A percentile compares a stretch with the other conserved stretches of the same genome.
phyloP scores from a whole-genome alignment of 805 yeast genomes.

The Starmerella lactis-condensi region DNA sequence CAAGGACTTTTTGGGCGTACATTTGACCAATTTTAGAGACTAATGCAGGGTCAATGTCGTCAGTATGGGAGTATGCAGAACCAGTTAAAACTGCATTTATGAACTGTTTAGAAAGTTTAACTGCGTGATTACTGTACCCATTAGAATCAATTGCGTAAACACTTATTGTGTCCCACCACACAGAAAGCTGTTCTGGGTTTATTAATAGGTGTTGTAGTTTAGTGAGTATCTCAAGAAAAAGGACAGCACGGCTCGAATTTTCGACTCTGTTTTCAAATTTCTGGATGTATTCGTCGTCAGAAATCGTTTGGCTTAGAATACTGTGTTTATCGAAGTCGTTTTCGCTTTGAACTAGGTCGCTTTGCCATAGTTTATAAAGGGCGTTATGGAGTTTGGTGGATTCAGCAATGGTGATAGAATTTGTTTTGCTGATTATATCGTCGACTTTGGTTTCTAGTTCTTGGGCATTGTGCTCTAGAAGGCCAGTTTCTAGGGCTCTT shows the following conservation, averaged over 20 bases:
- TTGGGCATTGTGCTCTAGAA: constrained; percentile 6
- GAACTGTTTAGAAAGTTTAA: constrained; percentile 21
- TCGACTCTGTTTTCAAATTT: constrained; percentile 1
- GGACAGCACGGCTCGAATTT: constrained; percentile 12
- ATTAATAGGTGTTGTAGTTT: constrained; percentile 20
- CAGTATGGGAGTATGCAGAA: constrained; percentile 12
- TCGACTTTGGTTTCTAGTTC: constrained; percentile 10
- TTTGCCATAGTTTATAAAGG: constrained; percentile 17
- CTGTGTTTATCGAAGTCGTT: constrained; percentile 1
- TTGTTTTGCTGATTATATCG: constrained; percentile 9
- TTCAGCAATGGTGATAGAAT: constrained; percentile 13
- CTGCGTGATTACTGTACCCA: constrained; percentile 29
- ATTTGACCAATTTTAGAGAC: constrained; percentile 13
- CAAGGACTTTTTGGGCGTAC: constrained; percentile 16
- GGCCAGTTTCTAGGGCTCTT: constrained; percentile 14
- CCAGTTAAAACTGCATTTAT: constrained; percentile 18
- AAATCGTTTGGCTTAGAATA: not conserved
- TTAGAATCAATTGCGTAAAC: constrained; percentile 42
- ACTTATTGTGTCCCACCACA: constrained; percentile 35
- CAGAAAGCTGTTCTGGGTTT: constrained; percentile 19
- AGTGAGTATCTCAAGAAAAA: constrained; percentile 20
- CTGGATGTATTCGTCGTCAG: constrained; percentile 2
- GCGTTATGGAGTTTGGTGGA: constrained; percentile 23
- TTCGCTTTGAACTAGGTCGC: constrained; percentile 6
- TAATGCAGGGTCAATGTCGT: constrained; percentile 9